Percentiles rank a stretch among this genome's conserved stretches.
Conservation (phyloP, 768 basidiomycete genomes). For the Rossbeevera mucosa region DNA sequence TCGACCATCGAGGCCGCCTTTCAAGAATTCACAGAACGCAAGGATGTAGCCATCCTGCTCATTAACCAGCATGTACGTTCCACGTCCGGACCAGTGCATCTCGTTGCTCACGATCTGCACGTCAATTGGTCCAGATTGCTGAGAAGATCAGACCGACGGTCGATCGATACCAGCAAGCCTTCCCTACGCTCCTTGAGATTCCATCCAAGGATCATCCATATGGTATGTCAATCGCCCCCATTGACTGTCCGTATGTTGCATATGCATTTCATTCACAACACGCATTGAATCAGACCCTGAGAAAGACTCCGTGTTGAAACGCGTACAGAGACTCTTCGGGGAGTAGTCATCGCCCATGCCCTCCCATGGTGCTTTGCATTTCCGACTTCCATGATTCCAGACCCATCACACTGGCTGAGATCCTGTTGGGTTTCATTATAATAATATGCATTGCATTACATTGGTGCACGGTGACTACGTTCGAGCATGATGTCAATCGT, state of each 20-base stretch:
- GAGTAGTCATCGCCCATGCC: slow-evolving; percentile 48
- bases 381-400: slow-evolving; percentile 7
- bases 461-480: slow-evolving; percentile 14
- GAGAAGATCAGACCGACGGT: slow-evolving; percentile 95
- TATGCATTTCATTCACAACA: slow-evolving; percentile 17
- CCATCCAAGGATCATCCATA: slow-evolving; percentile 99
- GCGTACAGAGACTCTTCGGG: slow-evolving; percentile 94
- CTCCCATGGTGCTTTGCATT: slow-evolving; percentile 5
- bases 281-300: slow-evolving; percentile 57
- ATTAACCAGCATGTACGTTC: slow-evolving; percentile 94
- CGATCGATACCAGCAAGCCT: slow-evolving; percentile 92
- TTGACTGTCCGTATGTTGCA: neutral
- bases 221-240: slow-evolving; percentile 48
- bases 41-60: slow-evolving; percentile 92
- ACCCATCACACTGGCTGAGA: slow-evolving; percentile 10
- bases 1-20: slow-evolving; percentile 89
- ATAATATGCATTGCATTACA: slow-evolving; percentile 26
- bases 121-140: slow-evolving; percentile 60
- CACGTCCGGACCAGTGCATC: neutral
- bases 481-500: slow-evolving; percentile 12
- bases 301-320: slow-evolving; percentile 93
- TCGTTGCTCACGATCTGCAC: slow-evolving; percentile 9
- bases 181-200: slow-evolving; percentile 95
- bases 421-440: slow-evolving; percentile 23
- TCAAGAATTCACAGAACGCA: slow-evolving; percentile 90